These are phyloP conservation scores for Tilletia indica DNA, from an alignment of 1,284 basidiomycete species.

Conservation along the genomic window DNA sequence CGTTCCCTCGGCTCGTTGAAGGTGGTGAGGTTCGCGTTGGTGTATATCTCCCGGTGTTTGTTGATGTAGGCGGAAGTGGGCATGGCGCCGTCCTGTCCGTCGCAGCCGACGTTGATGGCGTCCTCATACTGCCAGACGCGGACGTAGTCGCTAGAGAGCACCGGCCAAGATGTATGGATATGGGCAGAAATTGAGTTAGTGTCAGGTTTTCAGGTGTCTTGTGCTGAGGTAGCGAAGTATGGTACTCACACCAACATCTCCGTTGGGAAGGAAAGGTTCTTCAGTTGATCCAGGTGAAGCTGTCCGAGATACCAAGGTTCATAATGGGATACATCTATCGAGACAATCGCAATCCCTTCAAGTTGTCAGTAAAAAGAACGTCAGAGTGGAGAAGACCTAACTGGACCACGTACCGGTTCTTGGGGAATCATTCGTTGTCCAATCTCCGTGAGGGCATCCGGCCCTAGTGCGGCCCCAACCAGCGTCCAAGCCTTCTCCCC, in stretches of 20 bases:
- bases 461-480: slow-evolving; percentile 68
- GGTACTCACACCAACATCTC: slow-evolving; percentile 24
- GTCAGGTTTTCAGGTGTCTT: background rate
- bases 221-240: background rate
- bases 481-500: slow-evolving; percentile 58
- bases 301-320: slow-evolving; percentile 39
- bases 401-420: slow-evolving; percentile 41
- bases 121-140: slow-evolving; percentile 20
- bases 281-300: slow-evolving; percentile 25
- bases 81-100: slow-evolving; percentile 54
- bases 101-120: slow-evolving; percentile 40
- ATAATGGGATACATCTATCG: slow-evolving; percentile 39
- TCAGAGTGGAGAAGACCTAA: background rate
- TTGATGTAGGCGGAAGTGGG: slow-evolving; percentile 64
- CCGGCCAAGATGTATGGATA: background rate
- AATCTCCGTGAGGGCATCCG: slow-evolving; percentile 69
- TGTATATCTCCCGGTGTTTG: slow-evolving; percentile 40
- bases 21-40: slow-evolving; percentile 42
- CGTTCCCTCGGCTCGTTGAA: slow-evolving; percentile 17
- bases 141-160: slow-evolving; percentile 18
- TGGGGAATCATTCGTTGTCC: slow-evolving; percentile 72
- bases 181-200: background rate
- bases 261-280: slow-evolving; percentile 27
- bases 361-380: background rate
- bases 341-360: background rate